Evolutionary conservation across 495 filamentous ascomycete genomes (phyloP), one percentile per base, ranked within the genome.

Genomic region (Pseudevernia furfuracea): DNA sequence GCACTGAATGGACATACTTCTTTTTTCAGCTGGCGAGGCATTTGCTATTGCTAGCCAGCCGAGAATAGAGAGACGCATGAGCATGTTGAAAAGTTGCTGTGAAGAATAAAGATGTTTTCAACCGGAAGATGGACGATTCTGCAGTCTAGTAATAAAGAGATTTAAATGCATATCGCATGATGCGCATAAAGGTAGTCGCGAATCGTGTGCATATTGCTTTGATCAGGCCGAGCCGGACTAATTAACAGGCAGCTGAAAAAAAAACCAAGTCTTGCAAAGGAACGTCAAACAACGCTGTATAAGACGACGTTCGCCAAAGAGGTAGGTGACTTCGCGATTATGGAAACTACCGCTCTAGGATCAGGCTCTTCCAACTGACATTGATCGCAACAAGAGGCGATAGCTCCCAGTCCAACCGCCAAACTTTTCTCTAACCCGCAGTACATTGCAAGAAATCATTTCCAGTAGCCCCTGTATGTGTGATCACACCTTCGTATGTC

Each of bases 401-500:
- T 34, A 2, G 12, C 23, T 21, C 2, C 30, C 2, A 34, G 10
- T 32, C 6, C 6, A 23, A 21, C 23, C 21, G 28, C 38, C 19
- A 32, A 12, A 10, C 4, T 17, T 2, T 36, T n/a, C 5, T 34
- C 19, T n/a, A 61, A 59, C 62, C 46, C 39, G 68, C 71, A 56
- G 43, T 72, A 75, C 86, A 89, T 52, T 71, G 77, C 60, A 87
- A 83, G 74, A 90, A 89, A 71, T 81, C 75, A 72, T 88, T 80
- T 6, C 83, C 85, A 68, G 80, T 84, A 28, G 86, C 85, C 1
- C 87, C 87, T 7, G 82, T 85, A 71, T 89, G 87, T 17, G 87
- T 89, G 65, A 90, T 88, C 34, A 86, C 70, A 25, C 76, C 79
- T 43, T 86, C 84, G 44, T 81, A 76, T 66, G 79, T 58, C 41